Evolutionary conservation across 2,329 filamentous ascomycete species (phyloP).

Genomic region (Tolypocladium pustulatum): DNA sequence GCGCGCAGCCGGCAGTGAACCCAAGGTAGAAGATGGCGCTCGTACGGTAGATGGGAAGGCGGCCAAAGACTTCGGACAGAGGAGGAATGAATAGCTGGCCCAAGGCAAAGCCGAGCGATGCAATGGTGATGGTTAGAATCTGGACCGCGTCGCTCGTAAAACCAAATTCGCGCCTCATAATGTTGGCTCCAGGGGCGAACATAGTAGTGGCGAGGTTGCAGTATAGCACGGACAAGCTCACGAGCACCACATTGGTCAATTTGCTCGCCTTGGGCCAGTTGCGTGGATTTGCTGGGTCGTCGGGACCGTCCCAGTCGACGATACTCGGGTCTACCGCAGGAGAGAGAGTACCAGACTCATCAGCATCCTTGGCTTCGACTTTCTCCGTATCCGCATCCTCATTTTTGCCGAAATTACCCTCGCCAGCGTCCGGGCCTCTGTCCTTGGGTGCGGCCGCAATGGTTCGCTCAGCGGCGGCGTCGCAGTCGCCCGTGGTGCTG

Average conservation of each 20-base stretch:
- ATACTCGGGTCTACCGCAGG: not conserved
- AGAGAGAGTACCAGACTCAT: too few species aligned
- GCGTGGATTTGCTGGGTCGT: not conserved
- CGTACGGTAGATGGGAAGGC: not conserved
- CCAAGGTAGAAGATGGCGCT: not conserved
- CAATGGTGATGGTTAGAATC: not conserved
- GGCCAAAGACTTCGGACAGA: not conserved
- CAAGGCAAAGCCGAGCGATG: not conserved
- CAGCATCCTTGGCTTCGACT: too few species aligned
- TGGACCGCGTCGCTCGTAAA: not conserved
- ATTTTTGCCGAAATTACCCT: too few species aligned
- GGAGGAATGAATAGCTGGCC: not conserved
- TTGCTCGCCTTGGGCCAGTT: not conserved
- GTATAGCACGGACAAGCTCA: not conserved
- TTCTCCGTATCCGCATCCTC: too few species aligned
- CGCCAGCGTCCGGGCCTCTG: too few species aligned
- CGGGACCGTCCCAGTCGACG: not conserved
- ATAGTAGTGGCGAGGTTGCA: not conserved
- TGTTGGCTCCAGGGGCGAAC: not conserved
- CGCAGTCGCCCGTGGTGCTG: too few species aligned
- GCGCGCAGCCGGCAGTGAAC: not conserved
- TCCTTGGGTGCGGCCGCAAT: too few species aligned
- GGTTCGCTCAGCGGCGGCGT: too few species aligned
- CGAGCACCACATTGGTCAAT: not conserved
- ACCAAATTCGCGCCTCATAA: not conserved